Percentiles rank a stretch among this genome's conserved stretches.
Evolutionary conservation across 805 yeast species (phyloP).

Genomic region (Yamadazyma nakazawae): DNA sequence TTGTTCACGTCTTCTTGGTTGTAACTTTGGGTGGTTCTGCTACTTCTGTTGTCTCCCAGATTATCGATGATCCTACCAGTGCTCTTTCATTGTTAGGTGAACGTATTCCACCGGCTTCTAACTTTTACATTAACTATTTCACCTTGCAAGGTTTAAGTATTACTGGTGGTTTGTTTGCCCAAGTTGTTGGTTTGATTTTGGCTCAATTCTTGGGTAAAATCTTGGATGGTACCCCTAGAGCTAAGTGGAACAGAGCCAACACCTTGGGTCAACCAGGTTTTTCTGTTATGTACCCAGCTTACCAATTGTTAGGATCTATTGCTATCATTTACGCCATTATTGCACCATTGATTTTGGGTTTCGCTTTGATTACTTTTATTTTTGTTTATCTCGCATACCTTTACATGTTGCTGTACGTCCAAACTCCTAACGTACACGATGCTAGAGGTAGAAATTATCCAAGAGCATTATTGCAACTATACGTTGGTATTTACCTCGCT

Average conservation of each 20-base stretch:
- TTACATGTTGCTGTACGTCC: slow-evolving; percentile 63
- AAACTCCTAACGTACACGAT: slow-evolving; percentile 54
- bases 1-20: slow-evolving; percentile 83
- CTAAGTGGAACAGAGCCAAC: slow-evolving; percentile 78
- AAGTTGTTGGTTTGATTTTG: slow-evolving; percentile 67
- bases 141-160: slow-evolving; percentile 76
- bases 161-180: slow-evolving; percentile 74
- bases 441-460: slow-evolving; percentile 74
- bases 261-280: slow-evolving; percentile 65
- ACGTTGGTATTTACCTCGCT: slow-evolving; percentile 67
- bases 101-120: slow-evolving; percentile 85
- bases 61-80: slow-evolving; percentile 58
- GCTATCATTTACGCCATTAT: slow-evolving; percentile 74
- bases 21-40: slow-evolving; percentile 81
- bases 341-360: slow-evolving; percentile 67
- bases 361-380: slow-evolving; percentile 56
- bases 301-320: slow-evolving; percentile 72
- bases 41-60: slow-evolving; percentile 70
- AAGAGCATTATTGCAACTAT: slow-evolving; percentile 65
- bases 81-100: slow-evolving; percentile 75
- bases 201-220: slow-evolving; percentile 67
- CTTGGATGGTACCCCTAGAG: slow-evolving; percentile 86
- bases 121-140: slow-evolving; percentile 83
- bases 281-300: slow-evolving; percentile 80
- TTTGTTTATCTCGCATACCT: slow-evolving; percentile 59